Base-by-base conservation (phyloP, 2,329 filamentous ascomycete genomes). In the Pestalotiopsis sp. region DNA sequence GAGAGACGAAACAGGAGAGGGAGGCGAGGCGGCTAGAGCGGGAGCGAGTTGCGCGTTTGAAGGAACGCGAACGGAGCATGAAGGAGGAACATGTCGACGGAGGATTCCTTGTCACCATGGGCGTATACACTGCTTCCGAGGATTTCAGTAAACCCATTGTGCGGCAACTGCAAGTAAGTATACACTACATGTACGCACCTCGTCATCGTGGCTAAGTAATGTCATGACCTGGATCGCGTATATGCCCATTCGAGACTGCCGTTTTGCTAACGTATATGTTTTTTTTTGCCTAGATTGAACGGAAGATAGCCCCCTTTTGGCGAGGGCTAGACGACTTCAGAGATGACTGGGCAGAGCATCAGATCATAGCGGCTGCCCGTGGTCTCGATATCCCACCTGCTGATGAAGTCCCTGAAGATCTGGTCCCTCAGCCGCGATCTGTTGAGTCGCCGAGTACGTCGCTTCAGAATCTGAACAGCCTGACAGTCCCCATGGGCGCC, bases 221-320 rank as follows among this genome's bases (percentile, higher is more conserved):
- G 25, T 14, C 17, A 13, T 31, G 25, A 45, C n/a, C 31, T 36
- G 31, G 25, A 38, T 12, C 1, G 14, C 17, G 17, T 36, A 12
- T 7, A 13, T 7, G 9, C 65, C 11, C 14, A 11, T 39, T 36
- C 59, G 38, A 3, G 13, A 62, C 9, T 62, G 25, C 38, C 20
- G 25, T 36, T 7, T 13, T 20, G n/a, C 66, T 57, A 45, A 60
- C 49, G 20, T 60, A 14, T 7, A 23, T n/a, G 57, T 25, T 62
- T 39, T 23, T 39, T 23, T 27, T 31, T 12, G 59, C 64, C 25
- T 71, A 98, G 95, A 94, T 99, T 78, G 96, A 99, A 81, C 89
- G 96, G 73, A 91, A 92, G 71, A 82, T 99, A 70, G 96, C 96
- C 57, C 96, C 96, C 0, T 99, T 99, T 80, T 99, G 95, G 94